Percentiles rank a stretch among this genome's conserved stretches.
Conservation (phyloP, 805 yeast species). For the Clavispora phyllophila region DNA sequence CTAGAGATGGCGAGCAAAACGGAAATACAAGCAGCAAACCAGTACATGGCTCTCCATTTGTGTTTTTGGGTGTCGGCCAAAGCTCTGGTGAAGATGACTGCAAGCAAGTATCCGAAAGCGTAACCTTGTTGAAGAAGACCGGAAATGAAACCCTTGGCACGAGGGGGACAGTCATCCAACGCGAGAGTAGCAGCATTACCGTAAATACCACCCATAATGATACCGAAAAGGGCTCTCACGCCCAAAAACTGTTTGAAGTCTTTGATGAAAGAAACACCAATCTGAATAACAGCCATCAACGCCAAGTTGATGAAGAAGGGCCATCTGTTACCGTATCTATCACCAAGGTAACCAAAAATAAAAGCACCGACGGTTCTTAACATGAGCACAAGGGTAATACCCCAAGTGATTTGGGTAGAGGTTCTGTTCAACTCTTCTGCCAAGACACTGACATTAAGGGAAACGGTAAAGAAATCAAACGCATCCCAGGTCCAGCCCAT, state of each 20-base stretch:
- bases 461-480: slow-evolving; percentile 9
- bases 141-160: slow-evolving; percentile 9
- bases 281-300: slow-evolving; percentile 5
- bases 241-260: slow-evolving; percentile 8
- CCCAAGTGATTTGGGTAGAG: slow-evolving; percentile 10
- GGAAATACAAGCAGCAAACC: slow-evolving; percentile 6
- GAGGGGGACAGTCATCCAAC: slow-evolving; percentile 10
- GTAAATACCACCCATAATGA: slow-evolving; percentile 12
- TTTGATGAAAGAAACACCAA: slow-evolving; percentile 7
- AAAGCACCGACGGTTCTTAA: slow-evolving; percentile 10
- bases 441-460: slow-evolving; percentile 4
- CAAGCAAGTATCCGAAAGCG: slow-evolving; percentile 10
- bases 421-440: slow-evolving; percentile 3
- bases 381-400: slow-evolving; percentile 10
- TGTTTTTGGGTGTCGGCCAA: slow-evolving; percentile 9
- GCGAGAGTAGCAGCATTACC: slow-evolving; percentile 9
- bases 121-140: slow-evolving; percentile 10
- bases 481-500: slow-evolving; percentile 12
- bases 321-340: slow-evolving; percentile 9
- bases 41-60: slow-evolving; percentile 10
- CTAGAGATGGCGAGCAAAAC: slow-evolving; percentile 3
- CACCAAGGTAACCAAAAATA: slow-evolving; percentile 8
- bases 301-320: slow-evolving; percentile 9
- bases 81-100: slow-evolving; percentile 9
- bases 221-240: slow-evolving; percentile 9